phyloP scores from a whole-genome alignment of 2,329 filamentous ascomycete species.

The Fusarium penzigii region DNA sequence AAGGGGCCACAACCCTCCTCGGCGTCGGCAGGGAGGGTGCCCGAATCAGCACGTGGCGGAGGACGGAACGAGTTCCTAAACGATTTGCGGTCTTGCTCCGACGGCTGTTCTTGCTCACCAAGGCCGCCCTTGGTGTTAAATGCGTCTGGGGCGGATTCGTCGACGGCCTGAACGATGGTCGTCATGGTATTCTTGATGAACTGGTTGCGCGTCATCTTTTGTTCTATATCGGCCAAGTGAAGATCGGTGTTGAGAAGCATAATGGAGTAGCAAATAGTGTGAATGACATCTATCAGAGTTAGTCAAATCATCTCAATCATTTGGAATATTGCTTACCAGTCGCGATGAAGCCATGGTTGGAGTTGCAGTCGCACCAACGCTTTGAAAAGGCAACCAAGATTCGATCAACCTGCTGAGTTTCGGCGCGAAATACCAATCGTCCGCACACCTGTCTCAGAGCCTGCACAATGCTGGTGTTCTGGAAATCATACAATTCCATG shows the following conservation, averaged over 20 bases:
- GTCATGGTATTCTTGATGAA: conserved; percentile 97
- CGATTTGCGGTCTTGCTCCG: conserved; percentile 41
- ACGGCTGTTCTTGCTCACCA: conserved; percentile 41
- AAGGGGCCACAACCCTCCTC: conserved; percentile 67
- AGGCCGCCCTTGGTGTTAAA: conserved; percentile 62
- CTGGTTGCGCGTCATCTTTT: conserved; percentile 92
- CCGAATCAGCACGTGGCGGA: conserved; percentile 43
- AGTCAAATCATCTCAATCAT: conserved; percentile 7
- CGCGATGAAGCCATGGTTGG: conserved; percentile 88
- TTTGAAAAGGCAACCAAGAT: conserved; percentile 87
- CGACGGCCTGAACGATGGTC: conserved; percentile 76
- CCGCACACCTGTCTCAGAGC: conserved; percentile 80
- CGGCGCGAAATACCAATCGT: conserved; percentile 79
- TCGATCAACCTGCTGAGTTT: conserved; percentile 95
- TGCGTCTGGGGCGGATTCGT: conserved; percentile 69
- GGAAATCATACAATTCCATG: conserved; percentile 90
- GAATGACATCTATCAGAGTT: conserved; percentile 74
- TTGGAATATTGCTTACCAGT: conserved; percentile 57
- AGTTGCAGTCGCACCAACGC: conserved; percentile 92
- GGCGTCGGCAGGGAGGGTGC: conserved; percentile 41
- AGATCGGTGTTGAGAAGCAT: conserved; percentile 95
- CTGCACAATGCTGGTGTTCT: conserved; percentile 74
- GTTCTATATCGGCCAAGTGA: conserved; percentile 90
- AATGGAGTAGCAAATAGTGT: conserved; percentile 96
- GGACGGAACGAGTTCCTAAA: conserved; percentile 54